phyloP scores from a whole-genome alignment of 75 land plant genomes.

The Chamaecyparis obtusa region DNA sequence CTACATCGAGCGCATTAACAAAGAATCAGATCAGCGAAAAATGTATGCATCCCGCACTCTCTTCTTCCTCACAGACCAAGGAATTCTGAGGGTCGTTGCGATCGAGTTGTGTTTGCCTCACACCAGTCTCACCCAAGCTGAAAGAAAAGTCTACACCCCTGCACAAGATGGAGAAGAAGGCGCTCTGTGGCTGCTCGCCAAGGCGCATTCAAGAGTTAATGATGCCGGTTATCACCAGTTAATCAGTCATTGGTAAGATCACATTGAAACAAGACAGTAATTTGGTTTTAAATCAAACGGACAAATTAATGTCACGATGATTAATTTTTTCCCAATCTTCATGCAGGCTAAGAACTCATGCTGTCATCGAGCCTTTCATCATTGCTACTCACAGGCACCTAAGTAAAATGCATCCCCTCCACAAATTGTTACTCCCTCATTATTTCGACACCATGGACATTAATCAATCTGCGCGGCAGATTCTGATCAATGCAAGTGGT shows the following conservation, averaged over 20 bases:
- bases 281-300: neutral
- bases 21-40: constrained; percentile 12
- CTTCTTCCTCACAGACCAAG: constrained; percentile 18
- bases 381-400: constrained; percentile 38
- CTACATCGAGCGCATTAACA: constrained; percentile 23
- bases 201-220: constrained; percentile 13
- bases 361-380: constrained; percentile 32
- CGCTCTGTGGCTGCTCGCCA: constrained; percentile 29
- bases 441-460: constrained; percentile 42
- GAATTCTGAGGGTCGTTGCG: constrained; percentile 27
- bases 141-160: constrained; percentile 39
- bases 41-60: constrained; percentile 35
- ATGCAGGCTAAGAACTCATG: constrained; percentile 37
- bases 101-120: constrained; percentile 31
- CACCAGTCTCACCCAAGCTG: constrained; percentile 22
- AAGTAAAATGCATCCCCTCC: constrained; percentile 33
- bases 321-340: neutral
- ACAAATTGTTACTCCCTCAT: constrained; percentile 24
- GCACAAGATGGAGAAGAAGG: constrained; percentile 35
- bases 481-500: constrained; percentile 28
- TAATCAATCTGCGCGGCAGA: constrained; percentile 27
- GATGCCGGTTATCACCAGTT: constrained; percentile 29
- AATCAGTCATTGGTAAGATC: constrained; percentile 22
- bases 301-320: neutral
- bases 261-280: neutral